Percentiles rank a stretch among this genome's conserved stretches.
Evolutionary conservation across 805 yeast genomes (phyloP).

Genomic region (Kregervanrija delftensis): DNA sequence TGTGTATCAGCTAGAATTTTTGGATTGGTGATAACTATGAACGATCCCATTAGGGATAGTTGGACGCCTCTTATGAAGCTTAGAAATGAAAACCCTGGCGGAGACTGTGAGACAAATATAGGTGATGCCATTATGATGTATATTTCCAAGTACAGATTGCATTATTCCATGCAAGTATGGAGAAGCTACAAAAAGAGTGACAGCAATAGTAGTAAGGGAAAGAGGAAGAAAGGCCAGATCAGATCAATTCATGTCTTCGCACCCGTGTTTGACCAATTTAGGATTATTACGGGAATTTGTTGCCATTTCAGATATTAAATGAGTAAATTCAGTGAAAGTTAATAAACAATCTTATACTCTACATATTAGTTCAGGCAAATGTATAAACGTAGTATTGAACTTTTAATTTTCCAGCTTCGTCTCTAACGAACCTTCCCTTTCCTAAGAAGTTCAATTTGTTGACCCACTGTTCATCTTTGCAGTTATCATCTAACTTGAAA

Average conservation of each 20-base stretch:
- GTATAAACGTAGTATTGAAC: constrained; percentile 33
- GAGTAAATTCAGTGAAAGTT: too few relatives aligned
- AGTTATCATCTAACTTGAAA: constrained; percentile 34
- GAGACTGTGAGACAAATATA: constrained; percentile 48
- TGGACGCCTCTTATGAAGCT: constrained; percentile 50
- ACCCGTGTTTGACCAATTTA: too few relatives aligned
- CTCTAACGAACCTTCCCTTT: constrained; percentile 52
- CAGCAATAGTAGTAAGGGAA: too few relatives aligned
- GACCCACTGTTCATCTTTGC: constrained; percentile 46
- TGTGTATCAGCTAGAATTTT: too few relatives aligned
- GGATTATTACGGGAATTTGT: too few relatives aligned
- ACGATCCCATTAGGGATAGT: constrained; percentile 43
- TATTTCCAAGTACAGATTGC: too few relatives aligned
- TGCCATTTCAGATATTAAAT: too few relatives aligned
- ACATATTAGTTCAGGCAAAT: not conserved
- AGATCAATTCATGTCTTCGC: too few relatives aligned
- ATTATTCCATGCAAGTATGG: too few relatives aligned
- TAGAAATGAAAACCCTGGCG: constrained; percentile 43
- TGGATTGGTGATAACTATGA: constrained; percentile 18
- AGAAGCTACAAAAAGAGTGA: too few relatives aligned
- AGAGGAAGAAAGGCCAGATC: too few relatives aligned
- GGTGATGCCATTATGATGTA: constrained; percentile 47
- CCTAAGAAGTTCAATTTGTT: constrained; percentile 43
- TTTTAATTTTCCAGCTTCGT: constrained; percentile 34
- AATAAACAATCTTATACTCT: too few relatives aligned